A percentile compares a stretch with the other conserved stretches of the same genome.
Conservation (phyloP, 2,329 filamentous ascomycete species). For the Alternaria brassicae region DNA sequence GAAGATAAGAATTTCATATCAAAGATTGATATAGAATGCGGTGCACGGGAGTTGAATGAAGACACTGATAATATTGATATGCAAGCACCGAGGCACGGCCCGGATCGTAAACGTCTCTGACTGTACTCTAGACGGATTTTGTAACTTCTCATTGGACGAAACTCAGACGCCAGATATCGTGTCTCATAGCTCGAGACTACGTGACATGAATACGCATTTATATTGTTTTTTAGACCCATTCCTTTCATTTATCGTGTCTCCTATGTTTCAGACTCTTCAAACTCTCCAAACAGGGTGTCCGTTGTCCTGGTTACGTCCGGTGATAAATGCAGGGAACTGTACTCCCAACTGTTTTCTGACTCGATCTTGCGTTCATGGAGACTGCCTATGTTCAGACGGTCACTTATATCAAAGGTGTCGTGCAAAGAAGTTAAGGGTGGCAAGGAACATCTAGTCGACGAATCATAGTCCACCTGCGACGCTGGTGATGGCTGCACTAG, state of each 20-base stretch:
- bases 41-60: too few species aligned
- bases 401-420: conserved; percentile 1
- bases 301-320: conserved; percentile 6
- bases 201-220: not conserved
- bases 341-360: conserved; percentile 6
- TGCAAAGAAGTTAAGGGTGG: conserved; percentile 6
- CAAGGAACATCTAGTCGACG: conserved; percentile 2
- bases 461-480: conserved; percentile 7
- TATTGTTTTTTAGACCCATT: conserved; percentile 3
- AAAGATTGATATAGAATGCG: not conserved
- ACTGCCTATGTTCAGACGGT: not conserved
- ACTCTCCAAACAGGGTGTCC: not conserved
- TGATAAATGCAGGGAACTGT: conserved; percentile 16
- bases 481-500: not conserved
- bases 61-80: too few species aligned
- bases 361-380: not conserved
- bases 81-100: too few species aligned
- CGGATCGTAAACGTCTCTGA: too few species aligned
- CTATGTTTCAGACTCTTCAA: not conserved
- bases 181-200: not conserved
- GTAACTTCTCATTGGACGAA: too few species aligned
- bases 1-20: not conserved
- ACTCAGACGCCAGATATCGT: not conserved
- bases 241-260: not conserved
- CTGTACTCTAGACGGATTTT: too few species aligned